Evolutionary conservation across 768 basidiomycete genomes (phyloP).

Genomic region (Mycena belliarum): DNA sequence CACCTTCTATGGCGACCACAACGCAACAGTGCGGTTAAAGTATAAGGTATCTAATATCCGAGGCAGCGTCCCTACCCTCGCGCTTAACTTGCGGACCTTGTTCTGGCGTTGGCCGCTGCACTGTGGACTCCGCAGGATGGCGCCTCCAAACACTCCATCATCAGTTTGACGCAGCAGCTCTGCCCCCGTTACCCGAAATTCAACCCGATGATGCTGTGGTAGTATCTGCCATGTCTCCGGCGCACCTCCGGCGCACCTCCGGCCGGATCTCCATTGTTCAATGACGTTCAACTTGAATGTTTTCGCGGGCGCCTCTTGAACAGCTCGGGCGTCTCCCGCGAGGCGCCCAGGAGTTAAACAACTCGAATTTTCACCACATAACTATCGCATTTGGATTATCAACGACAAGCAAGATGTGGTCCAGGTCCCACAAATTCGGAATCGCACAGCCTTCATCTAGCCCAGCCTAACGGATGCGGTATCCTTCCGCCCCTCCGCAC

Average conservation of each 20-base stretch:
- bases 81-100: constrained; percentile 2
- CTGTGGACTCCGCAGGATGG: background rate
- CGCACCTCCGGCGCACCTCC: too few species aligned
- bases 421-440: too few species aligned
- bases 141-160: background rate
- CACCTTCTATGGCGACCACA: constrained; percentile 10
- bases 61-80: background rate
- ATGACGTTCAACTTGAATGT: background rate
- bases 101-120: background rate
- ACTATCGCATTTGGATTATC: too few species aligned
- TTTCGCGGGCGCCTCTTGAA: constrained; percentile 2
- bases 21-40: constrained; percentile 18
- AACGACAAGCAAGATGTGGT: too few species aligned
- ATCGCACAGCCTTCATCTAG: too few species aligned
- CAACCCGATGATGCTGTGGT: constrained; percentile 3
- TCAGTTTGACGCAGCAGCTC: background rate
- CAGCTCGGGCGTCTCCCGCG: constrained; percentile 1
- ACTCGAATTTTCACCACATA: too few species aligned
- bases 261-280: constrained; percentile 1
- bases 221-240: background rate
- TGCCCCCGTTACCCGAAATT: background rate
- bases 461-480: background rate
- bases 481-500: background rate
- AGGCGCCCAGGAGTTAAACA: background rate
- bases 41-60: constrained; percentile 14